Base-by-base conservation (phyloP, 1,284 basidiomycete species). In the Ustilago lituana region DNA sequence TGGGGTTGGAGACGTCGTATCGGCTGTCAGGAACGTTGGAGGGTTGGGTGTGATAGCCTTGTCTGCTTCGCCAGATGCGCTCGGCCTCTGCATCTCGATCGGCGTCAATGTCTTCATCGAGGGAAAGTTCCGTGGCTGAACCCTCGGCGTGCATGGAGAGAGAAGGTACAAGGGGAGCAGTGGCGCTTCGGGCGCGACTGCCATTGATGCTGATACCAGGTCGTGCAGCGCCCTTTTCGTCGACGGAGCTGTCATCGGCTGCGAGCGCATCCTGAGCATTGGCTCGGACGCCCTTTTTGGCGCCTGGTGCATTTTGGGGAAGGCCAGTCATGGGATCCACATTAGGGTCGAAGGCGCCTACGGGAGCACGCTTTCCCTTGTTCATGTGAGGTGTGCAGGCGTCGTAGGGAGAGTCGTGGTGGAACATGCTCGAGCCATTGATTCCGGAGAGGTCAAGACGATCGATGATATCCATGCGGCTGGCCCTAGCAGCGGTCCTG, bases 71-170 rank as follows among this genome's bases (percentile, higher is more conserved):
- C 63, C 58, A 65, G 44, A 61, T 43, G 26, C 69, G 69, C 19
- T 72, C 79, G 47, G 64, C 61, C 15, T 44, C 56, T 6, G 14
- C 22, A 35, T 69, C 66, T 10, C 43, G 54, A 38, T 79, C 69
- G 10, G 62, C 67, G 44, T 87, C 85, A 40, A 92, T 79, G 1
- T 85, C 90, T 78, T 89, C 87, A 14, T 66, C 66, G n/a, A 67
- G 29, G 1, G 58, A 50, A 11, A 65, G 61, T 41, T 67, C 64
- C 5, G 64, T 36, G 22, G 63, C 23, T 9, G 62, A 64, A 14
- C 49, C 57, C 23, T 63, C 49, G 9, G 56, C 56, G 26, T 65
- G 57, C 57, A 68, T 62, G 27, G 60, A 62, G n/a, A 70, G 56
- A 15, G 62, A 69, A 17, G 55, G 66, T 22, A 64, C 61, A 10